These are phyloP conservation scores for Pseudogymnoascus pannorum DNA, from an alignment of 2,329 filamentous ascomycete genomes.

Conservation along the genomic window DNA sequence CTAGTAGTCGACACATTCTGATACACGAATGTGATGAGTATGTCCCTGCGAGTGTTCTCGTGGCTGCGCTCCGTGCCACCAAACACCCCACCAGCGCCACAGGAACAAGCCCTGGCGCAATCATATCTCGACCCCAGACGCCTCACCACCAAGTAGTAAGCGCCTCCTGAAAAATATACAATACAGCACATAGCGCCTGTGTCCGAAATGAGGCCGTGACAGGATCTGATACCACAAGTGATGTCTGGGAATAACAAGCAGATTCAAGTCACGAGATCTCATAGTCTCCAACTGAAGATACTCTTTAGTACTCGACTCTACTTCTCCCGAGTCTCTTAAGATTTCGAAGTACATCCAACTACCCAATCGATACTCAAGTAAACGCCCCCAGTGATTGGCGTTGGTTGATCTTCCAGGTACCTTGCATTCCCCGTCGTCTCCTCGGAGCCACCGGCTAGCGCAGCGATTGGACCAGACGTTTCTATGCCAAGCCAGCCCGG, in stretches of 20 bases:
- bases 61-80: neutral
- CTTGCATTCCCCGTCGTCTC: neutral
- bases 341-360: neutral
- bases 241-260: neutral
- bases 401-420: neutral
- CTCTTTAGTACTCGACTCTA: neutral
- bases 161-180: neutral
- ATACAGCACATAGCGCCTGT: neutral
- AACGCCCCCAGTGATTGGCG: neutral
- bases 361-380: neutral
- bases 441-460: neutral
- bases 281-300: neutral
- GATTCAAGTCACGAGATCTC: neutral
- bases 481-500: neutral
- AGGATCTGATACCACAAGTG: neutral
- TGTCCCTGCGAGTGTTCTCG: neutral
- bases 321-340: neutral
- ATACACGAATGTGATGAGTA: neutral
- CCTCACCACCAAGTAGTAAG: neutral
- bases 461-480: neutral
- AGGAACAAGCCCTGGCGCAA: neutral
- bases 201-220: neutral
- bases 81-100: neutral
- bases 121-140: neutral
- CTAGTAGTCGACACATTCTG: neutral